phyloP scores from a whole-genome alignment of 805 yeast species.

The Hanseniaspora mollemarum region DNA sequence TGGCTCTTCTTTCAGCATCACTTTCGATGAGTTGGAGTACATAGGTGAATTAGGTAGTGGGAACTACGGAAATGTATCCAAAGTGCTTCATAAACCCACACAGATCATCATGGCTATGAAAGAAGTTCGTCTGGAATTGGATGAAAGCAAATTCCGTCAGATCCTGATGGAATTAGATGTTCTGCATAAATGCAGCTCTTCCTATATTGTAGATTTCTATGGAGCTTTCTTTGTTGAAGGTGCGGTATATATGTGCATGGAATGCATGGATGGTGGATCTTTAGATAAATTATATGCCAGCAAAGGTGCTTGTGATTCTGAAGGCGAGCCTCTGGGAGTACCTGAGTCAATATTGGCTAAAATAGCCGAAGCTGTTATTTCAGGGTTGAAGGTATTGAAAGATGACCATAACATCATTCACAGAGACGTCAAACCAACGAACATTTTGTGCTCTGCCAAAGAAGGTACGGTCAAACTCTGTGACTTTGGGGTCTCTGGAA shows the following conservation, averaged over 20 bases:
- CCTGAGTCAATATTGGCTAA: constrained; percentile 72
- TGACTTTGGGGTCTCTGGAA: constrained; percentile 94
- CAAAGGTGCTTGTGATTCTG: constrained; percentile 25
- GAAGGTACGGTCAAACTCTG: constrained; percentile 81
- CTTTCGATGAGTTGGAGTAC: constrained; percentile 71
- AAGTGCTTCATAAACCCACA: constrained; percentile 86
- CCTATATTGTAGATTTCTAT: constrained; percentile 86
- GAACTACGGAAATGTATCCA: constrained; percentile 89
- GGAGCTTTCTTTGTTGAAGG: constrained; percentile 98
- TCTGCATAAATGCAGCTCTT: constrained; percentile 79
- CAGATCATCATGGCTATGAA: constrained; percentile 94
- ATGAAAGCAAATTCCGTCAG: constrained; percentile 86
- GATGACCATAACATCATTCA: constrained; percentile 88
- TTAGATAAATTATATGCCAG: constrained; percentile 68
- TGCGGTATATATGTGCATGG: constrained; percentile 97
- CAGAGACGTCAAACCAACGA: constrained; percentile 94
- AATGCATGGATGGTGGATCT: constrained; percentile 94
- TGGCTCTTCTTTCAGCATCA: constrained; percentile 77
- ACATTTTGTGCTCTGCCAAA: constrained; percentile 64
- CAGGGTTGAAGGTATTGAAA: constrained; percentile 72
- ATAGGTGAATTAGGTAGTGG: constrained; percentile 89
- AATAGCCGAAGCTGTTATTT: constrained; percentile 66
- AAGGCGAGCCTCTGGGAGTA: constrained; percentile 36
- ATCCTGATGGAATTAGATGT: constrained; percentile 93
- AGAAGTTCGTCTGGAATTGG: constrained; percentile 85